These are phyloP conservation scores for Macroventuria anomochaeta DNA, from an alignment of 2,329 filamentous ascomycete species.

Conservation along the genomic window DNA sequence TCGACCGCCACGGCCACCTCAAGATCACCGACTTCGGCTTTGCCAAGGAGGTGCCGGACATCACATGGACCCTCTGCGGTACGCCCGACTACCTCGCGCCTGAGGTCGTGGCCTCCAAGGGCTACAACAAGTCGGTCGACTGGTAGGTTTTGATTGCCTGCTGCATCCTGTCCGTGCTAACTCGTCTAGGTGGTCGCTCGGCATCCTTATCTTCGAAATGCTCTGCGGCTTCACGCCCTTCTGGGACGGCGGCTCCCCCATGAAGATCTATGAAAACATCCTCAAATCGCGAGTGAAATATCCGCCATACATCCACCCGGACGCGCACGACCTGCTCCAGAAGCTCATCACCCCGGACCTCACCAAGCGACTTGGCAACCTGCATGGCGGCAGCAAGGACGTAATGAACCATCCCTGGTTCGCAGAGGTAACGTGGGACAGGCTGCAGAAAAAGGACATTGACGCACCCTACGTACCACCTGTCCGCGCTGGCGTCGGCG, in stretches of 20 bases:
- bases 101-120: constrained; percentile 98
- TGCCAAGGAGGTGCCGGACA: constrained; percentile 96
- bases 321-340: constrained; percentile 90
- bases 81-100: constrained; percentile 97
- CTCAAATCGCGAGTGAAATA: constrained; percentile 96
- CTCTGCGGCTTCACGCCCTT: constrained; percentile 98
- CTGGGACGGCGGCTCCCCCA: constrained; percentile 96
- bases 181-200: constrained; percentile 85
- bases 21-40: constrained; percentile 99
- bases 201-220: constrained; percentile 99
- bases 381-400: constrained; percentile 88
- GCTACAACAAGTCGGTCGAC: constrained; percentile 99
- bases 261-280: constrained; percentile 99
- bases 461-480: constrained; percentile 97
- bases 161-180: constrained; percentile 8
- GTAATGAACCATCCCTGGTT: constrained; percentile 98
- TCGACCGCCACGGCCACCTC: constrained; percentile 91
- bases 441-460: constrained; percentile 92
- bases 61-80: constrained; percentile 98
- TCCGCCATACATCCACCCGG: constrained; percentile 90
- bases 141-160: constrained; percentile 68
- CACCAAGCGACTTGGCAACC: constrained; percentile 91
- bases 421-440: constrained; percentile 95
- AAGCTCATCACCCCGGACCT: constrained; percentile 93
- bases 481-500: constrained; percentile 89